Evolutionary conservation across 129 eudicot genomes (phyloP).

Genomic region (Helianthus tuberosus): DNA sequence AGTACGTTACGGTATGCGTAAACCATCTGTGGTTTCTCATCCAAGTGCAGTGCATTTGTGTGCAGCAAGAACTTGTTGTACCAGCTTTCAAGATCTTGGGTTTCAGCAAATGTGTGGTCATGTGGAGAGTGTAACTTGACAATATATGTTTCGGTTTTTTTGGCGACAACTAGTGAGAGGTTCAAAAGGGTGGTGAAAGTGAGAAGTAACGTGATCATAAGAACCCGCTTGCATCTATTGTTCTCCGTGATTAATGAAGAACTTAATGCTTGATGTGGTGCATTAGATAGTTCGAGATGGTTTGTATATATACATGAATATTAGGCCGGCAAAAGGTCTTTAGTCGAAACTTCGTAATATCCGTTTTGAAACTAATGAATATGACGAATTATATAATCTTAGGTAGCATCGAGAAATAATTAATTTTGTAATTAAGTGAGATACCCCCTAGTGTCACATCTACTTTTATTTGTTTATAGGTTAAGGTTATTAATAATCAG

Average conservation of each 20-base stretch:
- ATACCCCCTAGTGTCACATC: conserved; percentile 4
- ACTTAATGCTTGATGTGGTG: conserved; percentile 25
- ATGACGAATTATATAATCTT: conserved; percentile 9
- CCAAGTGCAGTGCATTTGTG: conserved; percentile 3
- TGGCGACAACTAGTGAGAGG: conserved; percentile 7
- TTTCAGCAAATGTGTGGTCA: neutral
- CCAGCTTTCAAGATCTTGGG: conserved; percentile 36
- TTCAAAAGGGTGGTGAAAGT: conserved; percentile 17
- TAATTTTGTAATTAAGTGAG: neutral
- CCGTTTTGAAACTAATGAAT: conserved; percentile 2
- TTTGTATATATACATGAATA: conserved; percentile 18
- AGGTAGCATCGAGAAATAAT: conserved; percentile 28
- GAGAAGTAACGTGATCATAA: conserved; percentile 16
- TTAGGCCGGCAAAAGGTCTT: conserved; percentile 5
- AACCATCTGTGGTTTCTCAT: conserved; percentile 23
- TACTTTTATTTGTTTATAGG: neutral
- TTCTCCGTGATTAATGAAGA: conserved; percentile 28
- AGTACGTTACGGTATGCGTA: conserved; percentile 40
- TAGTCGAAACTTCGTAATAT: conserved; percentile 22
- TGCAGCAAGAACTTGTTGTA: conserved; percentile 46
- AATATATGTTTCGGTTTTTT: conserved; percentile 42
- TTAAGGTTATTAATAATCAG: too few species aligned
- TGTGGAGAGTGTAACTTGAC: conserved; percentile 41
- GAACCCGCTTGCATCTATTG: neutral
- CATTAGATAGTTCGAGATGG: neutral